Evolutionary conservation across 352 stramenopile species (phyloP).

Genomic region (Phytopythium oedochilum): DNA sequence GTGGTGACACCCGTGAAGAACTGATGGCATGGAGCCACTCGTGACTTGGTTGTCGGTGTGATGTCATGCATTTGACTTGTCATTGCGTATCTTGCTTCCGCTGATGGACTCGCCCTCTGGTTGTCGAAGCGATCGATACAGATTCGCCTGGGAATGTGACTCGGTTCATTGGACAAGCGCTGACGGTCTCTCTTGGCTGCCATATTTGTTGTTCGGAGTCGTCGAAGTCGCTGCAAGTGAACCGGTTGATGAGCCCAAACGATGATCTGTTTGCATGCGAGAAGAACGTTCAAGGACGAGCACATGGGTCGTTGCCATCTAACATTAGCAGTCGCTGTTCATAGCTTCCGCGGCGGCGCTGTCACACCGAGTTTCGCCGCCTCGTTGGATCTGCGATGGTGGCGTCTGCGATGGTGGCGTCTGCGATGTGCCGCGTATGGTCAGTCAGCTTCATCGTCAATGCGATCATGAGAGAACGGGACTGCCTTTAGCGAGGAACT

Average conservation of each 20-base stretch:
- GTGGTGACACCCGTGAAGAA: conserved; percentile 2
- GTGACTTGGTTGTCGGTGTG: too few species aligned
- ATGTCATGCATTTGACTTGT: neutral
- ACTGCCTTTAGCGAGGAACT: neutral
- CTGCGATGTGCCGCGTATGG: neutral
- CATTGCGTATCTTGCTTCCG: neutral
- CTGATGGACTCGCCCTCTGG: neutral
- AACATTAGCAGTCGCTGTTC: neutral
- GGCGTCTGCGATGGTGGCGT: too few species aligned
- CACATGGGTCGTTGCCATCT: neutral
- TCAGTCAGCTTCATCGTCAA: neutral
- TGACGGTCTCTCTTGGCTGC: neutral
- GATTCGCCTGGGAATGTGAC: neutral
- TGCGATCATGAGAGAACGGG: neutral
- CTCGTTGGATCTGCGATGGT: too few species aligned
- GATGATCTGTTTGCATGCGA: neutral
- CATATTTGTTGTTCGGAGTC: neutral
- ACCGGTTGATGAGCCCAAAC: too few species aligned
- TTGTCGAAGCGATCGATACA: neutral
- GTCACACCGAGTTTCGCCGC: too few species aligned
- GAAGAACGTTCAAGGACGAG: neutral
- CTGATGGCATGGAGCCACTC: too few species aligned
- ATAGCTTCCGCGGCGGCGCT: too few species aligned
- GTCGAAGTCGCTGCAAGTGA: too few species aligned
- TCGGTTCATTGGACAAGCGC: neutral